Base-by-base conservation (phyloP, 257 asterid species). In the Ophiorrhiza pumila region DNA sequence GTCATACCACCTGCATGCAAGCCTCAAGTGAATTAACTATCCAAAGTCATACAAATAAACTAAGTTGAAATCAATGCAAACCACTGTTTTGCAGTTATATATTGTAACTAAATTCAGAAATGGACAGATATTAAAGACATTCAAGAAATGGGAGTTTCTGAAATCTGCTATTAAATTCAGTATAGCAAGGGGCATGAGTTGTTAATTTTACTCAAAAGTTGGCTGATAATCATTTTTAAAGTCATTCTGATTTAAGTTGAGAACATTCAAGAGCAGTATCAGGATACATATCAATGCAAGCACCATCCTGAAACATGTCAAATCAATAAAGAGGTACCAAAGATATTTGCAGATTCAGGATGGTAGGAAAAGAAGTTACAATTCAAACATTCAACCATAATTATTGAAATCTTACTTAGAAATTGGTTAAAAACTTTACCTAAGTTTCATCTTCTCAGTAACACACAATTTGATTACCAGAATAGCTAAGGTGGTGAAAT, bases 1-100 rank as follows among this genome's bases (percentile, higher is more conserved):
- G 98, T 91, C 85, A 93, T 88, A 65, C 96, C 98, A 80, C 97
- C 98, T 93, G 85, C 78, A 69, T 65, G 52, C 29, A 42, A 27
- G 66, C 71, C 69, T 29, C 61, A 65, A 58, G 43, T 74, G 72
- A 68, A 55, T 77, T 65, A 66, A 72, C 61, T 46, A 68, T 71
- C 61, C 27, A 71, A 74, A 76, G 15, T 69, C 72, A 58, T 58
- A 34, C 49, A 5, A 39, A 23, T 14, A 18, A 71, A 50, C 71
- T 68, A 29, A 15, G 50, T 4, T 45, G 11, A 43, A 41, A 31
- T 60, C 34, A 77, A 72, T 14, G 8, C 8, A 66, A 17, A 58
- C 49, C 60, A 47, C 34, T 15, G 50, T 20, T 34, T 68, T 35
- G 20, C 3, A 23, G 32, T 50, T 50, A 29, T 32, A 58, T 49